Conservation (phyloP, 441 rosid species). For the Biscutella laevigata region DNA sequence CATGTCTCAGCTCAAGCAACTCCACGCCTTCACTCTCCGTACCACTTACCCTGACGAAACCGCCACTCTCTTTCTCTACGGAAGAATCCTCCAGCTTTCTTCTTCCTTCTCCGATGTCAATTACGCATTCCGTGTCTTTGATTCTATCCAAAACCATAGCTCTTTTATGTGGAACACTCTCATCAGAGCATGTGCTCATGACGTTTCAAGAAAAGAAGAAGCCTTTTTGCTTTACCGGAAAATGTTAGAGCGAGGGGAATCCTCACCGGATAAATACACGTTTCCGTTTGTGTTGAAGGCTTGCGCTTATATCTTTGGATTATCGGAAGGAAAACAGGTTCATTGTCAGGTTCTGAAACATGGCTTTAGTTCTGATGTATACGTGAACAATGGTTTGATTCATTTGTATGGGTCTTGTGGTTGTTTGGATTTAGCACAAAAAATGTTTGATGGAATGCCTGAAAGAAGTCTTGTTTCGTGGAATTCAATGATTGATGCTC, state of each 20-base stretch:
- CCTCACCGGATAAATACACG: slow-evolving; percentile 44
- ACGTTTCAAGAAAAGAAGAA: slow-evolving; percentile 34
- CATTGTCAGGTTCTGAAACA: slow-evolving; percentile 43
- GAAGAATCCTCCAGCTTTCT: slow-evolving; percentile 44
- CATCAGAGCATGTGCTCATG: slow-evolving; percentile 45
- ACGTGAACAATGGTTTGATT: slow-evolving; percentile 48
- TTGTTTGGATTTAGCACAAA: slow-evolving; percentile 31
- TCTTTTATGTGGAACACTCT: slow-evolving; percentile 65
- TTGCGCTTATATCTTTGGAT: slow-evolving; percentile 41
- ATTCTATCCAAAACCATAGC: slow-evolving; percentile 31
- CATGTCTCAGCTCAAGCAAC: slow-evolving; percentile 46
- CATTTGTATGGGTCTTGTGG: slow-evolving; percentile 51
- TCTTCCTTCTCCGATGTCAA: slow-evolving; percentile 28
- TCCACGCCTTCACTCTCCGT: slow-evolving; percentile 54
- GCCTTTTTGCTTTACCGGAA: slow-evolving; percentile 33
- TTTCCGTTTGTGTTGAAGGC: slow-evolving; percentile 57
- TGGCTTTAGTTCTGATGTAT: slow-evolving; percentile 43
- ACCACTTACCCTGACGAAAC: slow-evolving; percentile 30
- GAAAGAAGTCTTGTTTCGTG: slow-evolving; percentile 50
- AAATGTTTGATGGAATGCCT: slow-evolving; percentile 42
- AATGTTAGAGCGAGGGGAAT: slow-evolving; percentile 44
- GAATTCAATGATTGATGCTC: slow-evolving; percentile 49
- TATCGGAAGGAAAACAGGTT: slow-evolving; percentile 43
- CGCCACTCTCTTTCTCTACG: slow-evolving; percentile 33
- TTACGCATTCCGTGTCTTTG: slow-evolving; percentile 37